phyloP scores from a whole-genome alignment of 208 protist species.

The Acanthamoeba divionensis region DNA sequence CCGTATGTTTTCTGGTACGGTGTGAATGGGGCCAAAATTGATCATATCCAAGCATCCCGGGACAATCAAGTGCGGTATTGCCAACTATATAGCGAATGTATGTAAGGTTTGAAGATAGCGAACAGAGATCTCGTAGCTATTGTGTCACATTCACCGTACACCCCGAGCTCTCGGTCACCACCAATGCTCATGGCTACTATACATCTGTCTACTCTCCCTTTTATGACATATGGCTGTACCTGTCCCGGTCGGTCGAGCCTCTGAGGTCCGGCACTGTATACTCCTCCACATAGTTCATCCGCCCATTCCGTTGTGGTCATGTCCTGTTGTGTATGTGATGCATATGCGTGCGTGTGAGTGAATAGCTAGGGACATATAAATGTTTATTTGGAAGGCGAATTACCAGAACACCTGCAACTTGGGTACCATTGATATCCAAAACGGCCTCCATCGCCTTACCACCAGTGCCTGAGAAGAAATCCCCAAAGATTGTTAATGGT shows the following conservation, averaged over 20 bases:
- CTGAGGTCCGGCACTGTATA: neutral
- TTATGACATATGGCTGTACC: neutral
- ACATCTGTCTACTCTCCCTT: neutral
- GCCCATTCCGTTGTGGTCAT: conserved; percentile 43
- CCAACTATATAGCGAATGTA: neutral
- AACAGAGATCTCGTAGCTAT: neutral
- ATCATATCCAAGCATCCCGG: conserved; percentile 46
- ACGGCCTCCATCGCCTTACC: neutral
- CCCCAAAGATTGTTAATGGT: no score
- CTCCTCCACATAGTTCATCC: conserved; percentile 34
- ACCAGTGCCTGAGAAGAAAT: neutral
- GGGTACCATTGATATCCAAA: neutral
- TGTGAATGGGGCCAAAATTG: neutral
- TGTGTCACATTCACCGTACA: neutral
- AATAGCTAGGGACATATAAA: neutral
- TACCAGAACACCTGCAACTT: conserved; percentile 24
- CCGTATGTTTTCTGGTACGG: neutral
- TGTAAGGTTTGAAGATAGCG: neutral
- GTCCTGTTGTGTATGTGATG: neutral
- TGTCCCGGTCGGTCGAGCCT: conserved; percentile 27
- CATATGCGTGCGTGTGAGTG: neutral
- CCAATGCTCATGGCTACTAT: neutral
- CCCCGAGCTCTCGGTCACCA: no score
- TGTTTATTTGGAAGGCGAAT: neutral
- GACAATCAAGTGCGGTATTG: conserved; percentile 19